Evolutionary conservation across 1,284 basidiomycete species (phyloP), one percentile per base, ranked within the genome.

Genomic region (Schizopora paradoxa): DNA sequence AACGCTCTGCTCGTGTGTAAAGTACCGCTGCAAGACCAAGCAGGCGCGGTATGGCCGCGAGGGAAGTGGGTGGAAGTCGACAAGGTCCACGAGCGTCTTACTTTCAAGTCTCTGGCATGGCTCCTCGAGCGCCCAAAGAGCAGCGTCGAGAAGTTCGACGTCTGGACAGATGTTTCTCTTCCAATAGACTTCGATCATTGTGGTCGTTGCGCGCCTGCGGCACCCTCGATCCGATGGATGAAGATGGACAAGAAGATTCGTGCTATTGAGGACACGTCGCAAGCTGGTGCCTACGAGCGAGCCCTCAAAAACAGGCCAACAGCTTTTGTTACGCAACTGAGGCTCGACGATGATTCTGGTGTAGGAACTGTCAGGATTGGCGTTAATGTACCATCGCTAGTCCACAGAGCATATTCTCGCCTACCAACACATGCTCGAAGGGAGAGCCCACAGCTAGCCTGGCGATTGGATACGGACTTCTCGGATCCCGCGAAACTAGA

Each of bases 251-350:
- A 77, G 56, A 74, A 82, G 55, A 71, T 81, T 13, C 63, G 73
- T 18, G 81, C 90, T 0, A 70, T 91, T 26, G 92, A 96, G 60
- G 87, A 95, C 58, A 76, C 85, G 10, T 70, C 79, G 13, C 78
- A 94, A 60, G 91, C 91, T 25, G 90, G 89, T 2, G 76, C 83
- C 56, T 93, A 90, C 58, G 91, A 94, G 60, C 79, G 91, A 51
- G 79, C 87, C 19, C 71, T 97, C 48, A 97, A 97, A 67, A 73
- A 79, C 47, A 80, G 93, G 10, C 94, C 93, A 0, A 78, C 75
- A 34, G 86, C 93, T 0, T 94, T 97, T 60, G 77, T 93, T 26
- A 87, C 92, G 0, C 91, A 94, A 61, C 73, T 95, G 25, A 86
- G 80, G 51, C 67, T 90, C n/a, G 77, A 86, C 48, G 71, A 79